Evolutionary conservation across 169 alveolate species (phyloP).

Genomic region (Plasmodium inui): DNA sequence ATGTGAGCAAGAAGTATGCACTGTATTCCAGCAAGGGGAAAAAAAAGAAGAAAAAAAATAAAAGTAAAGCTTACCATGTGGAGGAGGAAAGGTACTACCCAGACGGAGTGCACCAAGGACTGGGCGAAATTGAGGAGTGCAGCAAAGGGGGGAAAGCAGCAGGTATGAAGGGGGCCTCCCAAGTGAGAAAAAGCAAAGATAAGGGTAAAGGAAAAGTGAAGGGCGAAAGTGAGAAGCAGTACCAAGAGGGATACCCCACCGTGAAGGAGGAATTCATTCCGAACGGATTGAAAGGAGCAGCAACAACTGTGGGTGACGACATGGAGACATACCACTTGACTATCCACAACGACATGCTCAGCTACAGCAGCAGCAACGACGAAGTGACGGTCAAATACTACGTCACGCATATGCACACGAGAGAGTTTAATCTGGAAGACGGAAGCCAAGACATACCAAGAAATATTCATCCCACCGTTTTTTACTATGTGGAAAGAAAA

Average conservation of each 20-base stretch:
- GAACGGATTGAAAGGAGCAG: slow-evolving; percentile 9
- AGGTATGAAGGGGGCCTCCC: slow-evolving; percentile 10
- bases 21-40: slow-evolving; percentile 21
- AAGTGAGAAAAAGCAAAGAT: not conserved
- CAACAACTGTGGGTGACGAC: not conserved
- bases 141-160: not conserved
- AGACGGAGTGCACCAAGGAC: not conserved
- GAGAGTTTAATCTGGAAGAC: slow-evolving; percentile 39
- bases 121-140: not conserved
- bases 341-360: slow-evolving; percentile 28
- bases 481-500: slow-evolving; percentile 13
- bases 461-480: slow-evolving; percentile 14
- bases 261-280: not conserved
- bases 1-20: slow-evolving; percentile 34
- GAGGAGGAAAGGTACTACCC: not conserved
- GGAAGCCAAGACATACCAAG: slow-evolving; percentile 28
- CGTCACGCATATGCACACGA: slow-evolving; percentile 6
- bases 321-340: slow-evolving; percentile 27
- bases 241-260: not conserved
- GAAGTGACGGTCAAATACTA: slow-evolving; percentile 52
- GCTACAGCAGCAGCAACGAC: slow-evolving; percentile 23
- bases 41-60: slow-evolving; percentile 13
- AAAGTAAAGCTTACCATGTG: not conserved
- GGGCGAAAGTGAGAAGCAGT: not conserved
- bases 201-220: not conserved